A percentile compares a stretch with the other conserved stretches of the same genome.
phyloP scores from a whole-genome alignment of 345 rosid species.

The Ceriops tagal region DNA sequence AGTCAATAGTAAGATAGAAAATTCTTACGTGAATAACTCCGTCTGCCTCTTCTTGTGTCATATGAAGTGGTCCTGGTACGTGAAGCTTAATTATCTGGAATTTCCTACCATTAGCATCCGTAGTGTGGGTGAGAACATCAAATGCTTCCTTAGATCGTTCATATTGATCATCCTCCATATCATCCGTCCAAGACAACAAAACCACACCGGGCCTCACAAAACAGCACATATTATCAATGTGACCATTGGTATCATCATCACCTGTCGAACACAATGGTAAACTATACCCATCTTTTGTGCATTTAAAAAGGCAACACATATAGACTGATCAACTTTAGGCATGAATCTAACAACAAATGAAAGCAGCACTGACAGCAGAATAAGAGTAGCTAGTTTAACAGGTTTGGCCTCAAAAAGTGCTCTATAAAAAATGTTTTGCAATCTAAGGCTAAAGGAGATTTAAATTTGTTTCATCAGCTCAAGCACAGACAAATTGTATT shows the following conservation, averaged over 20 bases:
- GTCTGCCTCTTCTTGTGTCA: slow-evolving; percentile 81
- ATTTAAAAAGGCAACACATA: not conserved
- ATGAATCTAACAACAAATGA: not conserved
- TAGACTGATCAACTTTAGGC: not conserved
- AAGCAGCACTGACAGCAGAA: too few species aligned
- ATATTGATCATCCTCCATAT: slow-evolving; percentile 64
- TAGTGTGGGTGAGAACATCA: slow-evolving; percentile 48
- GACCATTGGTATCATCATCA: slow-evolving; percentile 98
- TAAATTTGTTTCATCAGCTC: not conserved
- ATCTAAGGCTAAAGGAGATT: not conserved
- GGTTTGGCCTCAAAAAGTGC: too few species aligned
- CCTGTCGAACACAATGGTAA: slow-evolving; percentile 43
- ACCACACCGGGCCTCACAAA: slow-evolving; percentile 87
- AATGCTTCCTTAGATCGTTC: slow-evolving; percentile 67
- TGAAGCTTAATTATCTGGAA: slow-evolving; percentile 70
- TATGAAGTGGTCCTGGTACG: slow-evolving; percentile 79
- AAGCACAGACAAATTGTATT: not conserved
- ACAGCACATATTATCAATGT: slow-evolving; percentile 94
- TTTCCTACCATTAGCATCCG: slow-evolving; percentile 70
- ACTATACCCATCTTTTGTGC: not conserved
- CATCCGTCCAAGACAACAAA: slow-evolving; percentile 76
- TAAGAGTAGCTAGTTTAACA: too few species aligned
- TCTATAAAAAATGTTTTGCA: too few species aligned
- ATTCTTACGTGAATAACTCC: slow-evolving; percentile 60
- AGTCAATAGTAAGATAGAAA: not conserved